Evolutionary conservation across 805 yeast genomes (phyloP), one percentile per base, ranked within the genome.

Genomic region (Pichia nakasei): DNA sequence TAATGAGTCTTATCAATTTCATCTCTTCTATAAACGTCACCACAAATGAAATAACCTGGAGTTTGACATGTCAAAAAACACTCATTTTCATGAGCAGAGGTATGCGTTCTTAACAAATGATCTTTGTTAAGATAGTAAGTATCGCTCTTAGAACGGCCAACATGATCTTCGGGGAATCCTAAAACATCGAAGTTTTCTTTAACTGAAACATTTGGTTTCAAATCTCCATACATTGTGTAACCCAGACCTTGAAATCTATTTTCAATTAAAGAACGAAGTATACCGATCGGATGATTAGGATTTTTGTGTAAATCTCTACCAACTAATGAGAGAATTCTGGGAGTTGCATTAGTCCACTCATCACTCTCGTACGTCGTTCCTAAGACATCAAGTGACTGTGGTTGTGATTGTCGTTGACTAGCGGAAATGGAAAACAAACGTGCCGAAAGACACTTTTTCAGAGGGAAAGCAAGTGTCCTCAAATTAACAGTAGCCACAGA

Each of bases 1-100:
- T 93, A 93, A 61, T 93, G 98, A 0, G 97, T 88, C 51, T 85
- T 73, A 63, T 93, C 98, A 45, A 93, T 86, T 56, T 91, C 96
- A 64, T 93, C 98, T 55, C 95, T 75, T 56, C 98, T 74, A 59
- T 89, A 93, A 9, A 93, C 98, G 62, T 93, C 98, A 1, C 97
- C 98, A 12, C 95, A 75, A 38, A 93, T 89, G 51, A 93, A 73
- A 62, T 85, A 93, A 0, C 97, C 97, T 0, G 95, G 88, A 0
- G 91, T 80, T 22, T 72, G 58, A 42, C 79, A 70, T 2, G 64
- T 63, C 37, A 71, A 68, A 64, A 87, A 91, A 57, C 96, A 87
- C 56, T 85, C 88, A 52, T 75, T 76, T 64, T 93, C 98, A 62
- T 93, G 98, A 0, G 98, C 98, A 1, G 97, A 88, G 0, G 98